Base-by-base conservation (phyloP, 1,284 basidiomycete genomes). In the Puccinia coronata region DNA sequence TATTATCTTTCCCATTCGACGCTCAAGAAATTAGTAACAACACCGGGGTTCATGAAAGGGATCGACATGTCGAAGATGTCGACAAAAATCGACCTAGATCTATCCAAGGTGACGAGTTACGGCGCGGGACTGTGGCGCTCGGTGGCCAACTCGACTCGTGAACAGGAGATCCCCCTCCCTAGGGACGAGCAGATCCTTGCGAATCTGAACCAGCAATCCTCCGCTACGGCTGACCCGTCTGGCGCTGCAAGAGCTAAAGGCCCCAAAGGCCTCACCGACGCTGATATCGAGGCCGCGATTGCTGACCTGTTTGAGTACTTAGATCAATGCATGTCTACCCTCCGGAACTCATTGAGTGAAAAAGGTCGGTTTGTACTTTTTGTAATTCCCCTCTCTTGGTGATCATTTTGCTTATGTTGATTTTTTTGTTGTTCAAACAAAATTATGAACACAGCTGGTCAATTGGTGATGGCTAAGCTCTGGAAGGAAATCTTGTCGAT, bases 401-500 rank as follows among this genome's bases (percentile, higher is more conserved):
- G 8, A 20, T 36, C 11, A 2, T 41, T 41, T 28, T 67, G 39
- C 63, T 28, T 43, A 3, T 67, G 25, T 43, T 57, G 59, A 74
- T 74, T 14, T 71, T 71, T 9, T 51, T 39, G 0, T 51, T 51
- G 0, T 28, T 20, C 25, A 3, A 57, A 36, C 28, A 61, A 89
- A 89, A 85, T 99, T 97, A 96, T 87, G 98, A 73, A 95, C 94
- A 90, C 93, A n/a, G 92, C 93, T 79, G 94, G 95, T 87, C 92
- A 95, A 86, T 92, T 92, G 88, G 95, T 98, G 80, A 95, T 99
- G 91, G 91, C 91, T 70, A 91, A 92, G 82, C 90, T 97, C 67
- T 99, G 97, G 97, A 99, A 99, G 87, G 96, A 98, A 87, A 92
- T 99, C 80, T 86, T 99, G 83, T 89, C 88, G 59, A 91, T 94